Conservation (phyloP, 257 asterid species). For the Solanum tacnaense region DNA sequence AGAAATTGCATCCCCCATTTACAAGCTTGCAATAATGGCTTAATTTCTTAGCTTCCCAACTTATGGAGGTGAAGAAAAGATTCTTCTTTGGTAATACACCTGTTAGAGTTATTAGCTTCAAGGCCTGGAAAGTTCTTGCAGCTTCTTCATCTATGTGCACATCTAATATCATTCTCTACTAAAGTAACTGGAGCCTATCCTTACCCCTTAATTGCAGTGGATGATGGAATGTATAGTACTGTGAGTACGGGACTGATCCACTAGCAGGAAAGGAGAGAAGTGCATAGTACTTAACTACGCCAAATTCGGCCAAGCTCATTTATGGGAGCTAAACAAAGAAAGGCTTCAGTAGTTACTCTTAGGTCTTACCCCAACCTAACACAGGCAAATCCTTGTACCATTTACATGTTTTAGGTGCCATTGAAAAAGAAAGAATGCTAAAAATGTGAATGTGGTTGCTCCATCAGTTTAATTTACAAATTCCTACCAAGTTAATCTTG, state of each 20-base stretch:
- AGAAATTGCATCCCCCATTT: neutral
- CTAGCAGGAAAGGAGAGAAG: neutral
- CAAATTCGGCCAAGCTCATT: neutral
- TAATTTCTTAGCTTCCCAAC: neutral
- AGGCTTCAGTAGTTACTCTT: neutral
- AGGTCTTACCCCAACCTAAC: neutral
- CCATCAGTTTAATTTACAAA: neutral
- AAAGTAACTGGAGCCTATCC: neutral
- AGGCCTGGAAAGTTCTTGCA: neutral
- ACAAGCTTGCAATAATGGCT: neutral
- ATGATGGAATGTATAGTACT: neutral
- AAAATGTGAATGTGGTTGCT: neutral
- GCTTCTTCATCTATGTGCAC: neutral
- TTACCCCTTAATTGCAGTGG: neutral
- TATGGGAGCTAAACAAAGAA: neutral
- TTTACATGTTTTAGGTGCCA: neutral
- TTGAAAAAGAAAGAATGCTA: neutral
- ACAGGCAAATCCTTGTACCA: neutral
- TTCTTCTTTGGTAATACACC: neutral
- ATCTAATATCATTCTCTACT: neutral
- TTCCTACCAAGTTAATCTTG: neutral
- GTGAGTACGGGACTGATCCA: neutral
- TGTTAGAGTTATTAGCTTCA: neutral
- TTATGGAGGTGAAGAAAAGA: neutral
- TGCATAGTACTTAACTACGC: neutral